Percentiles rank a stretch among this genome's conserved stretches.
Evolutionary conservation across 768 basidiomycete genomes (phyloP).

Genomic region (Suillus spraguei): DNA sequence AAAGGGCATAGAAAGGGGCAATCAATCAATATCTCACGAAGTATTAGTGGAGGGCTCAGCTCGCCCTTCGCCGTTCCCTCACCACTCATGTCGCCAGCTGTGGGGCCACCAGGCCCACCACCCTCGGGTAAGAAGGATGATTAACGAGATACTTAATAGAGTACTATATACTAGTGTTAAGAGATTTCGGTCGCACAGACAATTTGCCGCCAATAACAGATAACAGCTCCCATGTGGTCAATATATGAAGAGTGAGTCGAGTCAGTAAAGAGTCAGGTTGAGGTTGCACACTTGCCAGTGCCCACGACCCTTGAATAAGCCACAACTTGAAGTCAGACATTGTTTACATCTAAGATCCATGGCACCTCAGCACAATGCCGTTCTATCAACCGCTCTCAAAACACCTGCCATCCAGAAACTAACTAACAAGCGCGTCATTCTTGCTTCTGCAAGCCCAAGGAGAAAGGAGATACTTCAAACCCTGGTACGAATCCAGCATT

Average conservation of each 20-base stretch:
- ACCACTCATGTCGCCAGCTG: slow-evolving; percentile 26
- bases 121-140: slow-evolving; percentile 30
- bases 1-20: slow-evolving; percentile 19
- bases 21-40: slow-evolving; percentile 12
- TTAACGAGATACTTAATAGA: slow-evolving; percentile 18
- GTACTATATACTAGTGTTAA: not conserved
- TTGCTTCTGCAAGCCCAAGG: slow-evolving; percentile 88
- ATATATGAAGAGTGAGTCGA: not conserved
- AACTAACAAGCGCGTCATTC: slow-evolving; percentile 71
- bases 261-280: not conserved
- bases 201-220: not conserved
- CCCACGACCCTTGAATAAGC: not conserved
- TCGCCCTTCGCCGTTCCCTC: slow-evolving; percentile 22
- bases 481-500: slow-evolving; percentile 54
- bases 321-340: not conserved
- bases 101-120: slow-evolving; percentile 21
- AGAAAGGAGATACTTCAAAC: slow-evolving; percentile 80
- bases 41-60: slow-evolving; percentile 19
- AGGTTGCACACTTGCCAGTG: not conserved
- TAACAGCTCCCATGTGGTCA: not conserved
- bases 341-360: slow-evolving; percentile 14
- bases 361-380: slow-evolving; percentile 44
- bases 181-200: not conserved
- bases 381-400: slow-evolving; percentile 66
- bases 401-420: slow-evolving; percentile 69